Conservation (phyloP, 176 grass and related monocot genomes). For the Eleusine indica region DNA sequence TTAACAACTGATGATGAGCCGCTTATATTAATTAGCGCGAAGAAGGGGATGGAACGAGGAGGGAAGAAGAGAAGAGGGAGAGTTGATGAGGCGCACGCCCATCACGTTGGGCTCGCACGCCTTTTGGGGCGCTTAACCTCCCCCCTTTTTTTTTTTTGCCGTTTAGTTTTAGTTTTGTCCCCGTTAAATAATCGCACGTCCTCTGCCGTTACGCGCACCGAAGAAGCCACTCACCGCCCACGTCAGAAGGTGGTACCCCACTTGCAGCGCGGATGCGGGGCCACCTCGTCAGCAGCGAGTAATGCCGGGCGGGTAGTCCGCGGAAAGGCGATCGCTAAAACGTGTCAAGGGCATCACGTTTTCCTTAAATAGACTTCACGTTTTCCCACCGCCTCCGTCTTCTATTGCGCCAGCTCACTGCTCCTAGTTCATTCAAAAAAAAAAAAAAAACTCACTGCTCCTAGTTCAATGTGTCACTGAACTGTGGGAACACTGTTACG, state of each 20-base stretch:
- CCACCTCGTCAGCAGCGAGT: not conserved
- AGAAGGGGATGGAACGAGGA: too few species aligned
- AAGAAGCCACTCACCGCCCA: not conserved
- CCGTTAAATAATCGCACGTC: too few species aligned
- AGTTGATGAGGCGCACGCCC: conserved; percentile 15
- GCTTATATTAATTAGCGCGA: too few species aligned
- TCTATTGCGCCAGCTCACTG: too few species aligned
- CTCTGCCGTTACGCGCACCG: too few species aligned
- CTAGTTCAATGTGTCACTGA: not conserved
- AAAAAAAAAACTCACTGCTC: too few species aligned
- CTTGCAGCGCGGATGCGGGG: not conserved
- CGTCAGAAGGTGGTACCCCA: not conserved
- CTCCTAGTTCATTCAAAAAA: too few species aligned
- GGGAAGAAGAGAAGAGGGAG: not conserved
- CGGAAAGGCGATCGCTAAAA: conserved; percentile 7
- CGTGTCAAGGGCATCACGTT: conserved; percentile 40
- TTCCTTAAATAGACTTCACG: conserved; percentile 55
- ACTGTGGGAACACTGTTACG: rapidly evolving
- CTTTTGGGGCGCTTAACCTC: conserved; percentile 12
- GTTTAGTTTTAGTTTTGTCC: too few species aligned
- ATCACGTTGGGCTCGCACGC: conserved; percentile 31
- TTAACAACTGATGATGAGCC: too few species aligned
- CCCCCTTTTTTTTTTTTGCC: too few species aligned
- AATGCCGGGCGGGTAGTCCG: too few species aligned
- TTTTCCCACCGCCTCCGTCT: conserved; percentile 38